Evolutionary conservation across 2,329 filamentous ascomycete species (phyloP), one percentile per base, ranked within the genome.

Genomic region (Dactylellina haptotyla): DNA sequence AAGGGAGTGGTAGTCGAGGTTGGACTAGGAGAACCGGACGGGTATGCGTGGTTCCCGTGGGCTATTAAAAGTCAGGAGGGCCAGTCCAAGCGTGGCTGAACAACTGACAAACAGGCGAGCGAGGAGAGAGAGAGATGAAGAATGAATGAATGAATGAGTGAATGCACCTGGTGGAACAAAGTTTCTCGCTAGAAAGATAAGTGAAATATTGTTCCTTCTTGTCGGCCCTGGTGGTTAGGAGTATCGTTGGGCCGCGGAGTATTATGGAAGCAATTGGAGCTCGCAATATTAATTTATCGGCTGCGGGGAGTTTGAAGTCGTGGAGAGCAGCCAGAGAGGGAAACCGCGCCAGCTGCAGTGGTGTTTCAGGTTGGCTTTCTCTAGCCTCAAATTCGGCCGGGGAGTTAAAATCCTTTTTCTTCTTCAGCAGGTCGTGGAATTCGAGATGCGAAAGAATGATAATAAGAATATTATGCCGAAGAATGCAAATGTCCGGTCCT

Each of bases 41-140:
- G 50, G 50, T 65, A 65, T 66, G 62, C 53, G 39, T 46, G 45
- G 32, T 51, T 65, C 62, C 53, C 62, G 62, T 66, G 62, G 53
- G 4, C 41, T 51, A 46, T 58, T 30, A 10, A n/a, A n/a, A 20
- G 62, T 66, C 62, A 66, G 62, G 51, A 66, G 62, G 61, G 34
- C 34, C 16, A 43, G 61, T 65, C 61, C 61, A 57, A 50, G 51
- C 50, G 61, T 39, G 41, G 45, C 20, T 37, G 57, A 28, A 26
- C 12, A 37, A 43, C n/a, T 18, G 37, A 62, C 26, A 43, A 51
- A 25, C 32, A 63, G 54, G 32, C 57, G 32, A 39, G 25, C 25
- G 46, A 37, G 14, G 23, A 43, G 23, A 39, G 57, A 51, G 12
- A n/a, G 18, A 20, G 5, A 46, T 10, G 23, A 46, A 46, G 4